phyloP scores from a whole-genome alignment of 805 yeast genomes.

The Lipomyces spencermartinsiae region DNA sequence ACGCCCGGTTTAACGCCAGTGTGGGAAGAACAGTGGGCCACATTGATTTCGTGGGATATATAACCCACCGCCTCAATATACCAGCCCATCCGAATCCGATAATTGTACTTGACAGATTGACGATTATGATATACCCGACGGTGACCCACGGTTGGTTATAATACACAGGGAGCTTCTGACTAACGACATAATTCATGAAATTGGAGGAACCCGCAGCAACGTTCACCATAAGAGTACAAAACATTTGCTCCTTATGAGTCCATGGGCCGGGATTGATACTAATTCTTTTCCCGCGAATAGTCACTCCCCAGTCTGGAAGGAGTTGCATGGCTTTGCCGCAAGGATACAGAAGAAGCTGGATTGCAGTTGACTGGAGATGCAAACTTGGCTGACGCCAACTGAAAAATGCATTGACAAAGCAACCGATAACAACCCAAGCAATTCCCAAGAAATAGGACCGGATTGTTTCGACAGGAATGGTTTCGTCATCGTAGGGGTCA shows the following conservation, averaged over 20 bases:
- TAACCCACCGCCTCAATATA: slow-evolving; percentile 61
- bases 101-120: slow-evolving; percentile 62
- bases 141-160: slow-evolving; percentile 47
- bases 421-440: slow-evolving; percentile 60
- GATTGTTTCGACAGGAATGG: slow-evolving; percentile 55
- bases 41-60: slow-evolving; percentile 63
- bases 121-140: slow-evolving; percentile 59
- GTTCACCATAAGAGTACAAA: slow-evolving; percentile 53
- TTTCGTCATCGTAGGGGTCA: slow-evolving; percentile 52
- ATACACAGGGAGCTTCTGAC: slow-evolving; percentile 34
- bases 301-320: slow-evolving; percentile 47
- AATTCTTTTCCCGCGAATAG: slow-evolving; percentile 48
- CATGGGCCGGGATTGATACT: slow-evolving; percentile 69
- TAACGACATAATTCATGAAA: slow-evolving; percentile 13
- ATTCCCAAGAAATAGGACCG: slow-evolving; percentile 59
- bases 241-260: slow-evolving; percentile 68
- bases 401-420: slow-evolving; percentile 64
- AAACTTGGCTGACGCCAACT: slow-evolving; percentile 62
- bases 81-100: slow-evolving; percentile 74
- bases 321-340: slow-evolving; percentile 54
- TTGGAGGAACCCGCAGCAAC: slow-evolving; percentile 6
- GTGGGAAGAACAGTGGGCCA: slow-evolving; percentile 62
- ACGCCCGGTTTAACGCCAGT: slow-evolving; percentile 49
- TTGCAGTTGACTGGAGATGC: slow-evolving; percentile 57
- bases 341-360: slow-evolving; percentile 66